Percentiles rank a stretch among this genome's conserved stretches.
Conservation (phyloP, 164 flowering plant genomes). For the Amborella trichopoda region DNA sequence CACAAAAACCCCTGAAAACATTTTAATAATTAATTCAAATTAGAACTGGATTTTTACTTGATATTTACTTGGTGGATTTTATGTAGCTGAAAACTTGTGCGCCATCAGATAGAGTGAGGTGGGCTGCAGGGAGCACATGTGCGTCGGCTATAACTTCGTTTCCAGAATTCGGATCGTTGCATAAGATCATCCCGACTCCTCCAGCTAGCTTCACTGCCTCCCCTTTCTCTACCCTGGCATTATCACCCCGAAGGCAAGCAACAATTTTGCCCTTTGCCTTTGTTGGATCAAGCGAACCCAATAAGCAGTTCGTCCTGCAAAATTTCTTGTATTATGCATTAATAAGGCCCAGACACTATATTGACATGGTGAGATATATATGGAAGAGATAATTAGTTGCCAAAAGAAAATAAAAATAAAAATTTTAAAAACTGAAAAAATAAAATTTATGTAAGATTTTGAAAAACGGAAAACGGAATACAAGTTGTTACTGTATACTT, state of each 20-base stretch:
- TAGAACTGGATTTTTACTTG: too few species aligned
- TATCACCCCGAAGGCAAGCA: conserved; percentile 43
- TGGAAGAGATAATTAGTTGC: too few species aligned
- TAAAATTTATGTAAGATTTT: too few species aligned
- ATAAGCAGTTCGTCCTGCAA: conserved; percentile 5
- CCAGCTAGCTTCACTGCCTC: conserved; percentile 24
- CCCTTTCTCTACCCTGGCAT: conserved; percentile 35
- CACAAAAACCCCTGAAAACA: too few species aligned
- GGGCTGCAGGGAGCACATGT: conserved; percentile 42
- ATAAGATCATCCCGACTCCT: conserved; percentile 46
- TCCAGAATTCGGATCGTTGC: conserved; percentile 24
- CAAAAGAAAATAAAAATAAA: too few species aligned
- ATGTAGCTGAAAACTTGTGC: conserved; percentile 26
- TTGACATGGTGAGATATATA: too few species aligned
- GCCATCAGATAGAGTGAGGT: conserved; percentile 29
- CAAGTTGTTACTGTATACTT: too few species aligned
- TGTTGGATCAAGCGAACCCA: conserved; percentile 23
- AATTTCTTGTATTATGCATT: too few species aligned
- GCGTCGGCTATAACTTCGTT: conserved; percentile 27
- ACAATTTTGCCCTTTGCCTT: conserved; percentile 54
- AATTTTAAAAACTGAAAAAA: too few species aligned
- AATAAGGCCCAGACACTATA: too few species aligned
- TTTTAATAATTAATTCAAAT: too few species aligned
- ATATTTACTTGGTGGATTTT: conserved; percentile 30
- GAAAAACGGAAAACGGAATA: too few species aligned